Base-by-base conservation (phyloP, 2,329 filamentous ascomycete genomes). In the Epichloe brachyelytri region DNA sequence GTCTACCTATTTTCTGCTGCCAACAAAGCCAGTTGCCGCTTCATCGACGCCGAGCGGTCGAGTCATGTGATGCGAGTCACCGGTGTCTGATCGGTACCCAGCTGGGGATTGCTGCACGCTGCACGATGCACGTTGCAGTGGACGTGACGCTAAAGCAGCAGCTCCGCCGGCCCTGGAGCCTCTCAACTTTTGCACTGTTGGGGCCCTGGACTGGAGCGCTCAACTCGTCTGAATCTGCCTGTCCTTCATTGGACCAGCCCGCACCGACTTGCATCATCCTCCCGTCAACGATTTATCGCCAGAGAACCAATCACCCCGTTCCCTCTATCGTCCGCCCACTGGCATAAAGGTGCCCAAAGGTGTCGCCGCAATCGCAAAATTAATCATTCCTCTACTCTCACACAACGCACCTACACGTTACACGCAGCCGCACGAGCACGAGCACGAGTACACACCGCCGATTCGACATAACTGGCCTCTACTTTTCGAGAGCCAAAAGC, bases 1-100 rank as follows among this genome's bases (percentile, higher is more conserved):
- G 11, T 8, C 36, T 11, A 37, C 36, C 10, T 37, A 12, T 4
- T 7, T 37, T 12, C 36, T 37, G 36, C 36, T 37, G 36, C 15
- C 12, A 26, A 26, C 20, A 37, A 37, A 37, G 12, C 36, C 36
- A n/a, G 36, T n/a, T 37, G 15, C 36, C 36, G 36, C 15, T 37
- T 37, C 36, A 4, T 37, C 6, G 2, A 37, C 36, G n/a, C 43
- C 43, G 43, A 20, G 30, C 30, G 11, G 19, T 46, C 30, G 34
- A 41, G 51, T 52, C 51, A 52, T 49, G 51, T 52, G 51, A 52
- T 46, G 43, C 43, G 17, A 20, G 8, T 26, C 6, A 8, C 26
- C 26, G 45, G 45, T 15, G 11, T 44, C 10, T 17, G 19, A 41
- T n/a, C 8, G 26, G 26, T 10, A 30, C 26, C 26, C 10, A 8